These are phyloP conservation scores for Lathyrus sativus DNA, from an alignment of 306 rosid species.

Conservation along the genomic window DNA sequence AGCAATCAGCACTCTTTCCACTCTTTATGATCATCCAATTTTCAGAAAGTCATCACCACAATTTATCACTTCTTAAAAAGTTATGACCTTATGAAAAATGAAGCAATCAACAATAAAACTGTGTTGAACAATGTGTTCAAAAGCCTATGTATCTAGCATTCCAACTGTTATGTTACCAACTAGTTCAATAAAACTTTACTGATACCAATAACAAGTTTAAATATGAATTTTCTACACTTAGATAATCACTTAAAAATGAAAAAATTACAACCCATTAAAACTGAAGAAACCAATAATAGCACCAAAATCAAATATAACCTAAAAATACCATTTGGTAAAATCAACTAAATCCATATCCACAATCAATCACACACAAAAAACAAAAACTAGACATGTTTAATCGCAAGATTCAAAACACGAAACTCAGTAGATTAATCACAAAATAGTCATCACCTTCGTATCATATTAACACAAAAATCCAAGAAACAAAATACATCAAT, in stretches of 20 bases:
- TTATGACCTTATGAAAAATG: background rate
- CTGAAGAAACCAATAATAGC: background rate
- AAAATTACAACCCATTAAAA: background rate
- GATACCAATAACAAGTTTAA: background rate
- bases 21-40: background rate
- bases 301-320: background rate
- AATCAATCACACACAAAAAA: background rate
- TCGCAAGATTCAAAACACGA: background rate
- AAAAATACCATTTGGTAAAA: background rate
- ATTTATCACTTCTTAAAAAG: background rate
- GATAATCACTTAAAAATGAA: background rate
- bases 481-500: constrained; percentile 6
- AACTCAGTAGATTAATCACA: background rate
- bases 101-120: background rate
- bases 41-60: background rate
- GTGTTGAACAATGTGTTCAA: background rate
- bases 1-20: background rate
- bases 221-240: background rate
- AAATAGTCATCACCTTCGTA: background rate
- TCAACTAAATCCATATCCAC: background rate
- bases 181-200: background rate
- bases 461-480: constrained; percentile 22
- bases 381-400: too few species aligned
- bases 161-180: background rate
- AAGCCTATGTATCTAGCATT: background rate